phyloP scores from a whole-genome alignment of 2,329 filamentous ascomycete species.

The Exophiala alcalophila region DNA sequence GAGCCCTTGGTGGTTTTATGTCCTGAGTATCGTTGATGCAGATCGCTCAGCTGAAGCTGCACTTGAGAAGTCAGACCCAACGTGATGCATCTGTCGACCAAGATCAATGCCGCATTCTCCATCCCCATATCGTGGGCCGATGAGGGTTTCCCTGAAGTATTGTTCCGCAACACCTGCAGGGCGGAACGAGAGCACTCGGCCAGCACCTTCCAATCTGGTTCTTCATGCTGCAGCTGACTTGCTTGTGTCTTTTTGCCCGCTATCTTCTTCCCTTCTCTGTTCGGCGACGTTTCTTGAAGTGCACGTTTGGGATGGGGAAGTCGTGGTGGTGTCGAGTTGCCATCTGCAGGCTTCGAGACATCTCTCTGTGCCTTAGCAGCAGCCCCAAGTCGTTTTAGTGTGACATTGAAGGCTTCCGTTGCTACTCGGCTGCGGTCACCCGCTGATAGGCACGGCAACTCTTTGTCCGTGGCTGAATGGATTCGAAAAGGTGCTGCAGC shows the following conservation, averaged over 20 bases:
- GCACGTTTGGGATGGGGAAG: conserved; percentile 19
- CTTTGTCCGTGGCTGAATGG: conserved; percentile 7
- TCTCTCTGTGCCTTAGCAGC: conserved; percentile 27
- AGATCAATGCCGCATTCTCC: conserved; percentile 27
- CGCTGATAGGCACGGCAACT: conserved; percentile 6
- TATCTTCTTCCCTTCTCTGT: conserved; percentile 27
- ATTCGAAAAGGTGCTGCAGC: conserved; percentile 11
- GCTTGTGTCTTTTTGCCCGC: conserved; percentile 10
- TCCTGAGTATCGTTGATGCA: conserved; percentile 24
- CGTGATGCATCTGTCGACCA: conserved; percentile 28
- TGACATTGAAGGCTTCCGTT: conserved; percentile 47
- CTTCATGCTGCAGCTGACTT: background rate
- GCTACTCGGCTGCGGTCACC: conserved; percentile 42
- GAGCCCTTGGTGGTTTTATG: conserved; percentile 4
- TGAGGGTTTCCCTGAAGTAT: conserved; percentile 16
- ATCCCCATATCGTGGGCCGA: conserved; percentile 3
- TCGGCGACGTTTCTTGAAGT: conserved; percentile 35
- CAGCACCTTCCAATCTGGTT: conserved; percentile 24
- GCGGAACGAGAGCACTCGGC: conserved; percentile 43
- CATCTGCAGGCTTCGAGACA: conserved; percentile 3
- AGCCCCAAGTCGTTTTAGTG: conserved; percentile 44
- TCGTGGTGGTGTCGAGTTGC: background rate
- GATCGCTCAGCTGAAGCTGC: conserved; percentile 18
- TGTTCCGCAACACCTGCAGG: conserved; percentile 38
- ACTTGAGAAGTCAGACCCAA: conserved; percentile 19